phyloP scores from a whole-genome alignment of 208 protist species.

The Naegleria lovaniensis region DNA sequence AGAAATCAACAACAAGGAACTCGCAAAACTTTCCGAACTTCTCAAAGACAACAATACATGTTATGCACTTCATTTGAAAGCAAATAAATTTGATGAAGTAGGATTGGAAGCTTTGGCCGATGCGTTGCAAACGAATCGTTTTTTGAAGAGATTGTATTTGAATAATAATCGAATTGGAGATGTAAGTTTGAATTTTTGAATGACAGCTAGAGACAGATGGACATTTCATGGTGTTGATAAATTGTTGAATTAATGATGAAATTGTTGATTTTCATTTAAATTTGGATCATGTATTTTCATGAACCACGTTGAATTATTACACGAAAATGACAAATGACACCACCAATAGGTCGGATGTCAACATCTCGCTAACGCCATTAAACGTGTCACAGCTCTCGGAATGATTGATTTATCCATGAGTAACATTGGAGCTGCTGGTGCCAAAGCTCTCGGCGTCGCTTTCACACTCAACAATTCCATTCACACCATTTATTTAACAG shows the following conservation, averaged over 20 bases:
- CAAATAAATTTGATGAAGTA: not conserved
- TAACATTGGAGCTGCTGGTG: not conserved
- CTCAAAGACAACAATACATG: not conserved
- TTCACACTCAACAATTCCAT: slow-evolving; percentile 1
- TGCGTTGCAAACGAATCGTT: not conserved
- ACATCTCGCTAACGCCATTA: not conserved
- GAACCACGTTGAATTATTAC: not conserved
- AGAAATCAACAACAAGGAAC: not conserved
- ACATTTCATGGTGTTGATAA: not conserved
- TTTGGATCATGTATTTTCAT: not conserved
- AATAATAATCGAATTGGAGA: slow-evolving; percentile 11
- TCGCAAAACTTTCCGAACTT: not conserved
- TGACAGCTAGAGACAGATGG: not conserved
- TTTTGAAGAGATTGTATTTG: slow-evolving; percentile 22
- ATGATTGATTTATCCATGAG: not conserved
- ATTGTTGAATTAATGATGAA: not conserved
- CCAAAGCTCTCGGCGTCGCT: not conserved
- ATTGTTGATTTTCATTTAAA: not conserved
- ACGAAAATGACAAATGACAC: not conserved
- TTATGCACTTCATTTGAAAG: slow-evolving; percentile 8
- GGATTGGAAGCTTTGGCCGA: not conserved
- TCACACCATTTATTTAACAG: slow-evolving; percentile 19
- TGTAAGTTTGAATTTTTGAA: too few relatives aligned
- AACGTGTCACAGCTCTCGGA: not conserved
- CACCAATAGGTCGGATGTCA: not conserved